Conservation (phyloP, 768 basidiomycete species). For the Lactarius akahatsu region DNA sequence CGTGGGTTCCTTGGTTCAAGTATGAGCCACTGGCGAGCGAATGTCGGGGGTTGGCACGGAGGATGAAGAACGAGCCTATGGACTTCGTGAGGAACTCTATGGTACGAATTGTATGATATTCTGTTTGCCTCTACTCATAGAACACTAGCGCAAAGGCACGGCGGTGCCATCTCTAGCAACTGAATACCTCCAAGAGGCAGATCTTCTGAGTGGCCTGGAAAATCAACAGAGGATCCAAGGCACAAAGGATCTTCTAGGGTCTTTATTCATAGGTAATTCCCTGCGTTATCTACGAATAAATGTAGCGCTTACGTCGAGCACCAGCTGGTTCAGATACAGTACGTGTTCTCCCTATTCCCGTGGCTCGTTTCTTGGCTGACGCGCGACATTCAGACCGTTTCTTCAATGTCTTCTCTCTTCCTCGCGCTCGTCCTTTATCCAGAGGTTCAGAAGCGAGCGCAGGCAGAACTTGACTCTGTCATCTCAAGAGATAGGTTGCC, state of each 20-base stretch:
- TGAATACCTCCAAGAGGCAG: conserved; percentile 4
- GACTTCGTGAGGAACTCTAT: conserved; percentile 16
- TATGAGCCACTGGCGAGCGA: conserved; percentile 3
- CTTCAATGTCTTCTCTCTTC: conserved; percentile 14
- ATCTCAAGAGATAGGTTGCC: conserved; percentile 34
- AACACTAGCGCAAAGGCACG: background rate
- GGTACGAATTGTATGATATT: background rate
- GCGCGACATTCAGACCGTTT: background rate
- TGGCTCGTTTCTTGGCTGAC: background rate
- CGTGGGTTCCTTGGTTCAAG: conserved; percentile 12
- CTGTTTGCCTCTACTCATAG: background rate
- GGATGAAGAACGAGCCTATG: conserved; percentile 10
- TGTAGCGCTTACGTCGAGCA: background rate
- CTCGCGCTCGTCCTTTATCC: conserved; percentile 15
- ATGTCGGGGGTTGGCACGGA: background rate
- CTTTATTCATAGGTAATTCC: conserved; percentile 4
- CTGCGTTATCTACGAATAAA: background rate
- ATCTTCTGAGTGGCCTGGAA: background rate
- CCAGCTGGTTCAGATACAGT: conserved; percentile 11
- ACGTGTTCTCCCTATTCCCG: background rate
- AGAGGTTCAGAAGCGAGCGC: conserved; percentile 21
- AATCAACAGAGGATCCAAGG: background rate
- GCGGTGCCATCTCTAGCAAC: conserved; percentile 9
- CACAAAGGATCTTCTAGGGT: conserved; percentile 1
- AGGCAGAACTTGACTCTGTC: conserved; percentile 34